phyloP scores from a whole-genome alignment of 75 land plant species.

The Azolla pinnata region DNA sequence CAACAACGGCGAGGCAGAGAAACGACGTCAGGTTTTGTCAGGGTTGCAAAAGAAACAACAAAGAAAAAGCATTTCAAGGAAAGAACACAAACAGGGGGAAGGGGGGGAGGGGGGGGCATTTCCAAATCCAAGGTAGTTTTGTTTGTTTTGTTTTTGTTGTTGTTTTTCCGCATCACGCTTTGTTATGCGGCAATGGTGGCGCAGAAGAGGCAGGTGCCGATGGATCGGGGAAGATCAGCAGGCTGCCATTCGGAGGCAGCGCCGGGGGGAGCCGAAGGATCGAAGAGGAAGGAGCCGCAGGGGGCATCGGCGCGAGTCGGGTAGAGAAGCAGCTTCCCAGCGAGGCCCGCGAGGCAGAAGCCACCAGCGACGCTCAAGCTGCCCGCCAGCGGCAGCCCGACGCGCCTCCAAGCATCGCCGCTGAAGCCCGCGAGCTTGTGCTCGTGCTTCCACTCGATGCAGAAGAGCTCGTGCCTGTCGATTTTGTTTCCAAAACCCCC shows the following conservation, averaged over 20 bases:
- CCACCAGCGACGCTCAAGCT: constrained; percentile 42
- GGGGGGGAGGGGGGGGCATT: no score
- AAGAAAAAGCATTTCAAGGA: no score
- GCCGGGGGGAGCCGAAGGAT: constrained; percentile 47
- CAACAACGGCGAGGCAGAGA: no score
- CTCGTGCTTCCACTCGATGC: constrained; percentile 82
- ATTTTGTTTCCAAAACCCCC: no score
- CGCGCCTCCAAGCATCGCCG: constrained; percentile 50
- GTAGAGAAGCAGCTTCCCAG: constrained; percentile 51
- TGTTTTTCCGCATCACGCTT: no score
- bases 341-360: constrained; percentile 47
- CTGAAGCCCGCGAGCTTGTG: constrained; percentile 50
- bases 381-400: constrained; percentile 50
- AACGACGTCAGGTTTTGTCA: no score
- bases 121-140: no score
- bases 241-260: constrained; percentile 46
- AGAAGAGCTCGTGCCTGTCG: no score
- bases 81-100: no score
- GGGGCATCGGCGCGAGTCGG: constrained; percentile 34
- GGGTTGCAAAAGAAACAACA: no score
- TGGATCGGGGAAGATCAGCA: constrained; percentile 40
- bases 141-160: no score
- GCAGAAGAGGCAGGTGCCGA: constrained; percentile 53
- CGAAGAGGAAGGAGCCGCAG: constrained; percentile 45
- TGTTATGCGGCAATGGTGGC: constrained; percentile 51